Evolutionary conservation across 1,284 basidiomycete species (phyloP), one percentile per base, ranked within the genome.

Genomic region (Cryptococcus sp.): DNA sequence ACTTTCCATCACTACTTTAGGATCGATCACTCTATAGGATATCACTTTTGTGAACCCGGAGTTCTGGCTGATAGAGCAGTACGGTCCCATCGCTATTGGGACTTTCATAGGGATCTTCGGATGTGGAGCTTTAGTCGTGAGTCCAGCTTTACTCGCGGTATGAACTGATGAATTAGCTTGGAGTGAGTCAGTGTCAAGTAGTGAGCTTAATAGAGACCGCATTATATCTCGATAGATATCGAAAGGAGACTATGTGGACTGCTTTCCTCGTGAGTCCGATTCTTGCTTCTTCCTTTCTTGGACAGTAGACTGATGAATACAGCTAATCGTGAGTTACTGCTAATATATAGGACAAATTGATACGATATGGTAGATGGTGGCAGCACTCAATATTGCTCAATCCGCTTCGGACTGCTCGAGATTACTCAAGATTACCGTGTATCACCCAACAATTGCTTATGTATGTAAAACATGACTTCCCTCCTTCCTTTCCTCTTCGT

Each of bases 81-180:
- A 53, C 50, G 60, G 60, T 14, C 60, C 60, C 1, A 54, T 62
- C 11, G 44, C 48, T 31, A 62, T 62, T 30, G 60, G 60, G 2
- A 50, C 55, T 30, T 36, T 58, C 7, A 15, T 59, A 7, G 53
- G 55, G 31, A 48, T 55, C 13, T 55, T 62, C 45, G 60, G 60
- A 4, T 52, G 47, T 42, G 60, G 60, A n/a, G 47, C 56, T 5
- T 33, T 62, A 44, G 14, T 56, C 5, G 57, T 58, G 35, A 57
- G 55, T 37, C 30, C 32, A 32, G 36, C 50, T 13, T 38, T 14
- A n/a, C 14, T 44, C 11, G 36, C 44, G 11, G 5, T 34, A 31
- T 37, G 5, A 11, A 46, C 13, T 41, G 13, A 15, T 32, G 42
- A 11, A n/a, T n/a, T 34, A 32, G 36, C 11, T 53, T 31, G 46